A percentile compares a stretch with the other conserved stretches of the same genome.
Conservation (phyloP, 1,284 basidiomycete species). For the Lignosus rhinocerotis region DNA sequence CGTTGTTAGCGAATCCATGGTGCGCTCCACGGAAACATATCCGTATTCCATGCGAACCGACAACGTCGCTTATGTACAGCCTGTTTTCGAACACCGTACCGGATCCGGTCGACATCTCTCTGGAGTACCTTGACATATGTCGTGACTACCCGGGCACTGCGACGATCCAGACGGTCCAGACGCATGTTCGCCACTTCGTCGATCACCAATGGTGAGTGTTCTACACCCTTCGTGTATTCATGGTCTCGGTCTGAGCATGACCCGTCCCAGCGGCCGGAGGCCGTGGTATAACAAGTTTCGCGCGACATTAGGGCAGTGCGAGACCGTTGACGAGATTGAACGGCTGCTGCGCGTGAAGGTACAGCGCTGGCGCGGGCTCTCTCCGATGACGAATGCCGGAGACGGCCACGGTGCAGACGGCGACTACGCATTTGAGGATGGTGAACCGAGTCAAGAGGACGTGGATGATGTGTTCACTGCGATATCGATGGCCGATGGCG, state of each 20-base stretch:
- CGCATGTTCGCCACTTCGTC: conserved; percentile 62
- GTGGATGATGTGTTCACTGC: no score
- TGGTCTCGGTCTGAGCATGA: background rate
- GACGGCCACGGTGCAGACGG: conserved; percentile 7
- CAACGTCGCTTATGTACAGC: conserved; percentile 31
- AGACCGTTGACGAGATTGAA: conserved; percentile 48
- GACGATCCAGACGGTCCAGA: conserved; percentile 48
- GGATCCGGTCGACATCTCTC: conserved; percentile 61
- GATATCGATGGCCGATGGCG: no score
- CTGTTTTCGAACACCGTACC: conserved; percentile 52
- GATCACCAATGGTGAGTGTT: conserved; percentile 57
- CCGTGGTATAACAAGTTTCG: conserved; percentile 62
- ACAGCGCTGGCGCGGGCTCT: conserved; percentile 51
- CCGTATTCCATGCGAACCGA: background rate
- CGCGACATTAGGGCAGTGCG: conserved; percentile 41
- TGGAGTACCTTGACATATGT: conserved; percentile 65
- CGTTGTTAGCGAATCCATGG: conserved; percentile 70
- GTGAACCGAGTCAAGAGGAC: background rate
- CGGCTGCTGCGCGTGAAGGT: conserved; percentile 45
- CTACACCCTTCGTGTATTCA: background rate
- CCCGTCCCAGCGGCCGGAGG: conserved; percentile 42
- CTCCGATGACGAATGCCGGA: conserved; percentile 3
- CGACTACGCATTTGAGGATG: background rate
- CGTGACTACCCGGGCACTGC: conserved; percentile 47
- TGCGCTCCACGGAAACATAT: conserved; percentile 31